Base-by-base conservation (phyloP, 1,284 basidiomycete genomes). In the Ganoderma meredithae region DNA sequence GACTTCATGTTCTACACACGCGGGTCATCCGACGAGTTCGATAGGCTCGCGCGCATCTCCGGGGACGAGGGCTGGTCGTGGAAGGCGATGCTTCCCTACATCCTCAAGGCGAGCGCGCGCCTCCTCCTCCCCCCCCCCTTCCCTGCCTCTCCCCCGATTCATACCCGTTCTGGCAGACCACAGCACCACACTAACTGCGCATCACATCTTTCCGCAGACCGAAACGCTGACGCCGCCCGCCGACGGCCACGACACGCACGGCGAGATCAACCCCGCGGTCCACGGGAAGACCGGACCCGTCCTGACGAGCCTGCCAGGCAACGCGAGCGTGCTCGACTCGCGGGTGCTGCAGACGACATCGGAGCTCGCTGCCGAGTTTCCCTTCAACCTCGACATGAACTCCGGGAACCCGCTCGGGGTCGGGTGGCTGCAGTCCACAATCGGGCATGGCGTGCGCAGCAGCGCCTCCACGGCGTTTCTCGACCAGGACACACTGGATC, bases 381-480 rank as follows among this genome's bases (percentile, higher is more conserved):
- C 80, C 0, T 83, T 79, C 72, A 82, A 80, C 66, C 68, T 74
- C 13, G 83, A 84, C 68, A 73, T 76, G 56, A 81, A 82, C 49
- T 76, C 75, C 6, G 82, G 82, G 0, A 73, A 80, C 61, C 71
- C 74, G 0, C 71, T 80, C 43, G 81, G 83, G 12, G 72, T 83
- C 39, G 79, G 83, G 76, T 63, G 61, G 55, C n/a, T 63, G 17
- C 65, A 67, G n/a, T 58, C 55, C 5, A 52, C 65, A 15, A 71
- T 70, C 36, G 70, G 68, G 2, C 52, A 64, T 27, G 69, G 67
- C 76, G 80, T 66, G 67, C 78, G 31, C 76, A 79, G 47, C 75
- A 78, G 27, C 72, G 73, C 77, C 5, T 72, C 76, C 6, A 74
- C 69, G 25, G 73, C 73, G 17, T 78, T 76, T 60, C 71, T 85